Base-by-base conservation (phyloP, 2,329 filamentous ascomycete species). In the Aphanoascus verrucosus region DNA sequence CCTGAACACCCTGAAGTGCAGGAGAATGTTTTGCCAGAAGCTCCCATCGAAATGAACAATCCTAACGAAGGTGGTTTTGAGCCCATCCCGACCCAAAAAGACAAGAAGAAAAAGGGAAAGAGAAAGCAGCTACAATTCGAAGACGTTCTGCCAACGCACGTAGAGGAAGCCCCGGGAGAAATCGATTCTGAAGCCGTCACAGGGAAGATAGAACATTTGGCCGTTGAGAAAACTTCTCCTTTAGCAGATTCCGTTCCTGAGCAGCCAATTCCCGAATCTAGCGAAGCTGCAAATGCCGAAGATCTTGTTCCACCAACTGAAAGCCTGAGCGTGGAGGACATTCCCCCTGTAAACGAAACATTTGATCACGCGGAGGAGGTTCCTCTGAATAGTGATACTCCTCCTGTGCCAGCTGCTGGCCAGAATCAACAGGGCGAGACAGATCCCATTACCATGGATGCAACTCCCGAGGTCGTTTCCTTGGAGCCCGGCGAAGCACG, bases 21-120 rank as follows among this genome's bases (percentile, higher is more conserved):
- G 38, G 15, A 17, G 2, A 41, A 3, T 8, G 14, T 41, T 15
- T 41, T 17, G 7, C 15, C 46, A 28, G 35, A 23, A 8, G 46
- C 4, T 8, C 7, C 17, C 28, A n/a, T 28, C 15, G 46, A 23
- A 38, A 15, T 17, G 31, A 31, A 11, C 2, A 32, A 49, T 20
- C 15, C 34, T 2, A 23, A 7, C 32, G 34, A 49, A 11, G 17
- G 5, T 14, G 17, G 28, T 31, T 20, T 49, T 49, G 34, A 31
- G 3, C 14, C 37, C 31, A 19, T 17, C 15, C 1, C 23, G 7
- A 14, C 19, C 34, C 40, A n/a, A 40, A 55, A 53, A 54, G 14
- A 20, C 11, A 51, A 43, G 37, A 51, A 51, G 38, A 51, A 51
- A 37, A 35, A 7, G 7, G 23, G 49, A 17, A 43, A 51, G 20